Evolutionary conservation across 2,329 filamentous ascomycete species (phyloP).

Genomic region (Nemania sp.): DNA sequence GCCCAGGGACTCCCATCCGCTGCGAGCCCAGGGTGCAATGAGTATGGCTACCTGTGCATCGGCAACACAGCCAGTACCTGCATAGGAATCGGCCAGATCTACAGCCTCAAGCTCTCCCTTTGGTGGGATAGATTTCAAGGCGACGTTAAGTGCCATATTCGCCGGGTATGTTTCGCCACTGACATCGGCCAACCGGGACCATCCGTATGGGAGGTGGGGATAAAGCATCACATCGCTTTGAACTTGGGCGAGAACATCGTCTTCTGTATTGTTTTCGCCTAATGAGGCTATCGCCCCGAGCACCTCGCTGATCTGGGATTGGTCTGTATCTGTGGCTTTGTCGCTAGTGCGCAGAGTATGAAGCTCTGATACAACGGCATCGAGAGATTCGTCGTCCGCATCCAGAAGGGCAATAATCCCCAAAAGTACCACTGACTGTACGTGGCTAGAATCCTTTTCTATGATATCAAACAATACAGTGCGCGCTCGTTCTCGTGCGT

Average conservation of each 20-base stretch:
- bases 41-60: slow-evolving; percentile 79
- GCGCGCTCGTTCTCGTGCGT: slow-evolving; percentile 74
- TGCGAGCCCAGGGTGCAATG: slow-evolving; percentile 75
- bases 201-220: slow-evolving; percentile 78
- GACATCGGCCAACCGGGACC: slow-evolving; percentile 71
- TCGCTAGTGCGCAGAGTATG: slow-evolving; percentile 70
- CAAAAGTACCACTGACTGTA: slow-evolving; percentile 78
- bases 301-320: slow-evolving; percentile 72
- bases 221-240: slow-evolving; percentile 79
- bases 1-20: slow-evolving; percentile 65
- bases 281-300: slow-evolving; percentile 73
- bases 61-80: slow-evolving; percentile 68
- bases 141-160: slow-evolving; percentile 82
- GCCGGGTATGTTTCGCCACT: slow-evolving; percentile 60
- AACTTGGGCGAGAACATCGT: slow-evolving; percentile 64
- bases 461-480: slow-evolving; percentile 80
- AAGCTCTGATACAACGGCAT: slow-evolving; percentile 80
- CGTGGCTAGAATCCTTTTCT: slow-evolving; percentile 72
- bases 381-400: slow-evolving; percentile 74
- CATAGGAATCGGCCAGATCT: slow-evolving; percentile 73
- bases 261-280: slow-evolving; percentile 50
- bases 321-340: slow-evolving; percentile 63
- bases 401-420: slow-evolving; percentile 84
- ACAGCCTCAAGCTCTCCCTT: slow-evolving; percentile 67
- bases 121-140: slow-evolving; percentile 73